Percentiles rank a stretch among this genome's conserved stretches.
Conservation (phyloP, 805 yeast species). For the Dipodascopsis uninucleata region DNA sequence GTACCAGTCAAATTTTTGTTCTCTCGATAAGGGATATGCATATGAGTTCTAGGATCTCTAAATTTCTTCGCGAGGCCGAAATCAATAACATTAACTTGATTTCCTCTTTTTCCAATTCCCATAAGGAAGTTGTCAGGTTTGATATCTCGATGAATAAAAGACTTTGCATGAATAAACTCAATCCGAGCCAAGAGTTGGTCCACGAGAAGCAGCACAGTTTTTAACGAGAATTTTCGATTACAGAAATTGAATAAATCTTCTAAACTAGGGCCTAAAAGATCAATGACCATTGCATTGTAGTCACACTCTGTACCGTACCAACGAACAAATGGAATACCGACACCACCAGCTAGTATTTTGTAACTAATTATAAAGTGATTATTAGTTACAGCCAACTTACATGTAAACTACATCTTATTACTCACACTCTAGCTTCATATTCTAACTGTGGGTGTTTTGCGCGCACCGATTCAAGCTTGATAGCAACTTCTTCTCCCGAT, state of each 20-base stretch:
- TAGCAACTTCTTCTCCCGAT: constrained; percentile 96
- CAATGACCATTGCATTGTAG: constrained; percentile 95
- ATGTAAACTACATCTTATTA: not conserved
- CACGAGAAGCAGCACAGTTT: constrained; percentile 87
- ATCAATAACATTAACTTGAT: constrained; percentile 90
- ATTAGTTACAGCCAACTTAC: not conserved
- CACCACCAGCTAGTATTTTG: constrained; percentile 91
- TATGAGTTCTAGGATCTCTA: constrained; percentile 88
- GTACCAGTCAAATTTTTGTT: constrained; percentile 96
- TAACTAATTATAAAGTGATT: constrained; percentile 39
- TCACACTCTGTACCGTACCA: constrained; percentile 98
- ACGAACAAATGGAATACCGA: constrained; percentile 93
- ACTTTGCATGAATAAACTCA: constrained; percentile 92
- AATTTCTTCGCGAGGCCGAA: constrained; percentile 92
- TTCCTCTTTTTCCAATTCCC: constrained; percentile 93
- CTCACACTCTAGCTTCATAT: constrained; percentile 82
- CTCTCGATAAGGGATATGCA: constrained; percentile 94
- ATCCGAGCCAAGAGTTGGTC: constrained; percentile 91
- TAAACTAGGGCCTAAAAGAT: constrained; percentile 87
- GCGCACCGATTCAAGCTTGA: constrained; percentile 80
- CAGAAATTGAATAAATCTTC: constrained; percentile 96
- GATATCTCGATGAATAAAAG: constrained; percentile 81
- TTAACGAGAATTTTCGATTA: constrained; percentile 85
- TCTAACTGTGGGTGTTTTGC: constrained; percentile 97
- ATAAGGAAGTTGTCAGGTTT: constrained; percentile 79